Percentiles rank a stretch among this genome's conserved stretches.
Conservation (phyloP, 371 early-diverging fungal genomes). For the Parasitella parasitica region DNA sequence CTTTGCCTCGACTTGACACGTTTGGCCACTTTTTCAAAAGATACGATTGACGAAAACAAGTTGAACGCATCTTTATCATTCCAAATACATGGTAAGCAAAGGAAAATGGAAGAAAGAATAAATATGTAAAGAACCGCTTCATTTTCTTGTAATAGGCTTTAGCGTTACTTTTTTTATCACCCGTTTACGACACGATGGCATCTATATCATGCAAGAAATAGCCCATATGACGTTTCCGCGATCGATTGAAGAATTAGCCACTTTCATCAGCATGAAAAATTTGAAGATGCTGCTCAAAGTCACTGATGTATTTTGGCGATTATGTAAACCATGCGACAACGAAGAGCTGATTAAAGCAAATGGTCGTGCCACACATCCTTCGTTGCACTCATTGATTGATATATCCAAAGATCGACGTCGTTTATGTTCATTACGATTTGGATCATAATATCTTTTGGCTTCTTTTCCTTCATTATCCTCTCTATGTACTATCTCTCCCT, state of each 20-base stretch:
- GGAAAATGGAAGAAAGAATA: neutral
- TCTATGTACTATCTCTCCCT: neutral
- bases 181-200: conserved; percentile 23
- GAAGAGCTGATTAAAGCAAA: conserved; percentile 22
- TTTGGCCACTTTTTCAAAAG: conserved; percentile 23
- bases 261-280: conserved; percentile 21
- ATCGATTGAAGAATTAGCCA: conserved; percentile 22
- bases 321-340: conserved; percentile 22
- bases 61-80: conserved; percentile 19
- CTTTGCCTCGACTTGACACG: conserved; percentile 22
- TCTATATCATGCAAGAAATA: conserved; percentile 25
- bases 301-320: conserved; percentile 24
- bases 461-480: conserved; percentile 18
- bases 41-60: conserved; percentile 18
- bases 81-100: conserved; percentile 19
- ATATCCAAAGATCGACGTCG: conserved; percentile 17
- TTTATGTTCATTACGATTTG: conserved; percentile 25
- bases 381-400: conserved; percentile 25
- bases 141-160: conserved; percentile 10
- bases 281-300: conserved; percentile 19
- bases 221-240: conserved; percentile 22
- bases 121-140: neutral
- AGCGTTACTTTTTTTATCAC: conserved; percentile 24
- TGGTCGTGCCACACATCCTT: conserved; percentile 21
- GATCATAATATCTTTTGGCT: conserved; percentile 25